Evolutionary conservation across 1,139 yeast species (phyloP).

Genomic region (Chernovozyma sophiae-reginae): DNA sequence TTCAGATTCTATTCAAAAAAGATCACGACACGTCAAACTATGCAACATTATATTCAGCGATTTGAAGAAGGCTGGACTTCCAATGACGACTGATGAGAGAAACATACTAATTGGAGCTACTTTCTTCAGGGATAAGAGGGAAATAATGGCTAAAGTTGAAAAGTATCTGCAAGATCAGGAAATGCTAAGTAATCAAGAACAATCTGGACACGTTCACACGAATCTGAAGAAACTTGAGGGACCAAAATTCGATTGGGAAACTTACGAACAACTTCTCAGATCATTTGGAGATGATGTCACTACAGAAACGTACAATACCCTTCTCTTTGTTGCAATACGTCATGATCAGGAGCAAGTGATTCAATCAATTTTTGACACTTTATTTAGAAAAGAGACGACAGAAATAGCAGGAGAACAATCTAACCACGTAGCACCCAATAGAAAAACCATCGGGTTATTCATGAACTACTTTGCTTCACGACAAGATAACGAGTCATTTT

Average conservation of each 20-base stretch:
- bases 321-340: slow-evolving; percentile 3
- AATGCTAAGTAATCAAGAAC: too few relatives aligned
- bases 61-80: slow-evolving; percentile 1
- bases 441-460: slow-evolving; percentile 6
- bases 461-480: slow-evolving; percentile 1
- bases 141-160: neutral
- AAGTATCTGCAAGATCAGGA: neutral
- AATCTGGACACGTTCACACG: neutral
- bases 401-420: too few relatives aligned
- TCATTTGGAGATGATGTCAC: neutral
- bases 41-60: slow-evolving; percentile 4
- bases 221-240: neutral
- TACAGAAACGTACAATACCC: slow-evolving; percentile 4
- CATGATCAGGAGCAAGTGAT: slow-evolving; percentile 1
- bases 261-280: slow-evolving; percentile 1
- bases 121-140: slow-evolving; percentile 4
- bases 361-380: neutral
- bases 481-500: neutral
- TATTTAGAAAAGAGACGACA: neutral
- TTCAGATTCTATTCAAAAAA: neutral
- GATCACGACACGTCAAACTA: slow-evolving; percentile 1
- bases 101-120: slow-evolving; percentile 1
- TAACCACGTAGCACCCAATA: neutral
- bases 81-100: slow-evolving; percentile 2
- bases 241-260: neutral